These are phyloP conservation scores for Metschnikowia santaceciliae DNA, from an alignment of 805 yeast species.

Conservation along the genomic window DNA sequence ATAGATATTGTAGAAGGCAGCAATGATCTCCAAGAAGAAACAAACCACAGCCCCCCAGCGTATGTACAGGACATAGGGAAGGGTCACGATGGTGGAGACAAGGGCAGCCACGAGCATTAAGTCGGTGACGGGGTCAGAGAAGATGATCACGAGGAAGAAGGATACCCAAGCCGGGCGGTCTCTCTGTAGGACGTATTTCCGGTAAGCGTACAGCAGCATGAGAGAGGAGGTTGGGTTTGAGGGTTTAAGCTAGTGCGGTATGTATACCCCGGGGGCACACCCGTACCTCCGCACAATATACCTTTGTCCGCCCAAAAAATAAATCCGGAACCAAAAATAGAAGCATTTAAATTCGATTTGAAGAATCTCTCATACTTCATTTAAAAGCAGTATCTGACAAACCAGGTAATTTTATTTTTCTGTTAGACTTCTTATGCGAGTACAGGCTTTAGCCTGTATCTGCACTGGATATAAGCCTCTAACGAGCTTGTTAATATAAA, in stretches of 20 bases:
- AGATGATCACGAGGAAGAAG: background rate
- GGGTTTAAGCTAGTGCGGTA: background rate
- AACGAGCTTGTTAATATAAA: no score
- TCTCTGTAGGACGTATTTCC: background rate
- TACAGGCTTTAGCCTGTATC: no score
- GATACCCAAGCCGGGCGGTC: background rate
- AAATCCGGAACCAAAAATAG: no score
- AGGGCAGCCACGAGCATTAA: background rate
- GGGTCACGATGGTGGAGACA: background rate
- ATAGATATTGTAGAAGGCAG: background rate
- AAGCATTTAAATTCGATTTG: no score
- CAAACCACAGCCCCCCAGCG: background rate
- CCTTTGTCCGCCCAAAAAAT: no score
- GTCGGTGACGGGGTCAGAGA: slow-evolving; percentile 1
- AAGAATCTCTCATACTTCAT: no score
- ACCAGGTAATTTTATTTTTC: no score
- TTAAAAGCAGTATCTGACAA: no score
- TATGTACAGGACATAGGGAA: background rate
- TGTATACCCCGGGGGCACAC: background rate
- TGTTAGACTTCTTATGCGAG: no score
- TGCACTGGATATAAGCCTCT: no score
- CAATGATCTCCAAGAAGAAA: background rate
- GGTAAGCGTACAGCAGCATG: background rate
- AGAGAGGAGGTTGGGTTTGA: background rate
- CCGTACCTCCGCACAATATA: background rate